These are phyloP conservation scores for Rhytidiadelphus loreus DNA, from an alignment of 225 moss, liverwort and hornwort species.

Conservation along the genomic window DNA sequence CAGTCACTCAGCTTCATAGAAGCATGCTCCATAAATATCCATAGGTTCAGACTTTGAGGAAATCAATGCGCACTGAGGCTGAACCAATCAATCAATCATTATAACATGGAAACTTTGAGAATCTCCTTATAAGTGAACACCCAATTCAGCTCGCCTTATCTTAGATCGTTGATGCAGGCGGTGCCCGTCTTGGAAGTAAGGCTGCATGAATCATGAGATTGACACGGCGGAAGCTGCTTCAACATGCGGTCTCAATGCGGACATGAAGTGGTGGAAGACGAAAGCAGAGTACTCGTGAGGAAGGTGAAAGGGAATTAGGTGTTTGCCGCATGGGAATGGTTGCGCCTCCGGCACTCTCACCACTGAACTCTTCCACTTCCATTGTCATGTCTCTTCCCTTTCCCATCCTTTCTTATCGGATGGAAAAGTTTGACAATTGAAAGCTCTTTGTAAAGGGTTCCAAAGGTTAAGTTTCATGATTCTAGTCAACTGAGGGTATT, in stretches of 20 bases:
- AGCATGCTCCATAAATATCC: neutral
- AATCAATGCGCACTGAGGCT: neutral
- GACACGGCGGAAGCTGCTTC: neutral
- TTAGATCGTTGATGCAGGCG: neutral
- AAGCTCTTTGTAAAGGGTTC: neutral
- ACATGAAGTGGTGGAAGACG: neutral
- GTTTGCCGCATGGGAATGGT: conserved; percentile 10
- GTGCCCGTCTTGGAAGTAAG: neutral
- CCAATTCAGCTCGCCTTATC: too few species aligned
- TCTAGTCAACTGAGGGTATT: too few species aligned
- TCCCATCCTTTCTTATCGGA: neutral
- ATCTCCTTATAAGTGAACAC: neutral
- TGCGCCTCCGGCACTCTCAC: conserved; percentile 15
- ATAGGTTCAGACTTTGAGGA: neutral
- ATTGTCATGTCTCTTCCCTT: neutral
- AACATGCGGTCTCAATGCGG: neutral
- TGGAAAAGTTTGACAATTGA: neutral
- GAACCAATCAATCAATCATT: neutral
- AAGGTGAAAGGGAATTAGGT: conserved; percentile 14
- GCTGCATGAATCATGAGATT: neutral
- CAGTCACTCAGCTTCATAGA: neutral
- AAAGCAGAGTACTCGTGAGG: neutral
- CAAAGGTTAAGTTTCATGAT: neutral
- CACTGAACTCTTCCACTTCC: neutral
- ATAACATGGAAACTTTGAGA: neutral